Base-by-base conservation (phyloP, 1,284 basidiomycete genomes). In the Moesziomyces parantarcticus region DNA sequence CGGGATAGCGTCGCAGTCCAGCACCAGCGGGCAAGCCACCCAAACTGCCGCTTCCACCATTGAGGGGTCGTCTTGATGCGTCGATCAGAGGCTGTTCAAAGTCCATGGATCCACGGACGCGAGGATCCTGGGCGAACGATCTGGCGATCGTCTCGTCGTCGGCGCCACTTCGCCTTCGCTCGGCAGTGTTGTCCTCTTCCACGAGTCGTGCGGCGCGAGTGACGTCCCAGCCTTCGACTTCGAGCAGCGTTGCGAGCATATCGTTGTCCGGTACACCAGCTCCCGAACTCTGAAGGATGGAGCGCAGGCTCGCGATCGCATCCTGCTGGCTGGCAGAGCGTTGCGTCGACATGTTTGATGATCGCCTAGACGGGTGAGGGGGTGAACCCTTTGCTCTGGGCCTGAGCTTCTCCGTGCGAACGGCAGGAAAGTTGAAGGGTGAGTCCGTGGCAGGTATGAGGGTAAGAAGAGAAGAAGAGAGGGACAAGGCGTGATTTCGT, bases 171-270 rank as follows among this genome's bases (percentile, higher is more conserved):
- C 71, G 26, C 26, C 74, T 50, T 13, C 74, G 55, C 41, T 65
- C 69, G 14, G 58, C 69, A 6, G 69, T 59, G 62, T 25, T 73
- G 26, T 68, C 62, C 36, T 76, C 69, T 36, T 69, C 58, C 21
- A 76, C 61, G 18, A 71, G 44, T 32, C 58, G 39, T 21, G 63
- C 74, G 21, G 69, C 69, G 18, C 74, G 58, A 6, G 43, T 34
- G 36, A 73, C 69, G 36, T 73, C 58, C 74, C 74, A 76, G 10
- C 56, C 58, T 50, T 76, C 74, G 10, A 76, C 65, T 26, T 72
- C 74, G n/a, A 76, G 63, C 52, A 74, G 39, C 3, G 65, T 69
- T 21, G 62, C 58, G 25, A 74, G 66, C 11, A 69, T 49, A 0
- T 65, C 61, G 14, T 74, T 58, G 41, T 69, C 71, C 10, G 65